phyloP scores from a whole-genome alignment of 768 basidiomycete genomes.

The Pleurotus eryngii region DNA sequence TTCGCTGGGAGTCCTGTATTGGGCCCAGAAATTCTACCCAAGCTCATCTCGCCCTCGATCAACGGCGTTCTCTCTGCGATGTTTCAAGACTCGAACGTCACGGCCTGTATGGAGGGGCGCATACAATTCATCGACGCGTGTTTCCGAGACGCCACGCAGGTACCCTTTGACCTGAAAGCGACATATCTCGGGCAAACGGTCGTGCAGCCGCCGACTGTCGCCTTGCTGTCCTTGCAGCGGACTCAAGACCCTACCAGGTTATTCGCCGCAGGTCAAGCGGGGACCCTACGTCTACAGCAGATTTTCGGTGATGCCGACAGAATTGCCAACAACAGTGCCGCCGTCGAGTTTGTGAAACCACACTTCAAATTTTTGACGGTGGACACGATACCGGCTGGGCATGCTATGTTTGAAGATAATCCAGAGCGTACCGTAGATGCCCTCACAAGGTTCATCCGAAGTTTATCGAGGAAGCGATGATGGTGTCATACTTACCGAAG shows the following conservation, averaged over 20 bases:
- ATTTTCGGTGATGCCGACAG: not conserved
- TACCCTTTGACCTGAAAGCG: slow-evolving; percentile 23
- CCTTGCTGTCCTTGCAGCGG: slow-evolving; percentile 18
- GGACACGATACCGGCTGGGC: not conserved
- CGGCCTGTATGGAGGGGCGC: slow-evolving; percentile 16
- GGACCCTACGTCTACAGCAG: not conserved
- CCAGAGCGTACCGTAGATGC: slow-evolving; percentile 2
- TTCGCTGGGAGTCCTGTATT: slow-evolving; percentile 24
- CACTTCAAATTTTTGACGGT: not conserved
- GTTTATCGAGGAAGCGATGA: not conserved
- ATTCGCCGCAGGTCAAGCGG: slow-evolving; percentile 7
- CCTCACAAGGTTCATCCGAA: not conserved
- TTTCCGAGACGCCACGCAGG: slow-evolving; percentile 22
- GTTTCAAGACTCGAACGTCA: slow-evolving; percentile 19
- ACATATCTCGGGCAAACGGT: slow-evolving; percentile 20
- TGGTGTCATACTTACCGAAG: too few species aligned
- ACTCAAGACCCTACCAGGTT: slow-evolving; percentile 23
- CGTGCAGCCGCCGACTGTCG: slow-evolving; percentile 16
- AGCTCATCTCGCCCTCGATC: slow-evolving; percentile 12
- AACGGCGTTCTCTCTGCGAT: slow-evolving; percentile 10
- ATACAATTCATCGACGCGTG: slow-evolving; percentile 22
- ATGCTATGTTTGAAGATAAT: slow-evolving; percentile 6
- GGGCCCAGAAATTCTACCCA: slow-evolving; percentile 12
- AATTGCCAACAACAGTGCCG: not conserved
- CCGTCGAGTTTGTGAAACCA: not conserved